These are phyloP conservation scores for Lanmaoa pseudosensibilis DNA, from an alignment of 768 basidiomycete species.

Conservation along the genomic window DNA sequence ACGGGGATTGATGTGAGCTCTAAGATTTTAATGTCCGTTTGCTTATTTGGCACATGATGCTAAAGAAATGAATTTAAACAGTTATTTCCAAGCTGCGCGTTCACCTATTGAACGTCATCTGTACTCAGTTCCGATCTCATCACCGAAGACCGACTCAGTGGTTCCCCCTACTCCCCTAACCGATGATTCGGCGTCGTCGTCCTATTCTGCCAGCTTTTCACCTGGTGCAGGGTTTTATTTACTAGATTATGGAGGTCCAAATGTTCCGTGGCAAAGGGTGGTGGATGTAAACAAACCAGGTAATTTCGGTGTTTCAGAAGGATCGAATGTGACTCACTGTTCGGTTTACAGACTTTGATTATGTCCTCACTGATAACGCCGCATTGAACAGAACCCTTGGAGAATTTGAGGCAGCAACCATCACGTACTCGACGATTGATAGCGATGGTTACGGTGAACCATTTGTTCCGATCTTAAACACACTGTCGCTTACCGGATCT, in stretches of 20 bases:
- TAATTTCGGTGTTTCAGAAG: conserved; percentile 27
- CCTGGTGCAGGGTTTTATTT: conserved; percentile 85
- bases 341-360: conserved; percentile 51
- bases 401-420: conserved; percentile 70
- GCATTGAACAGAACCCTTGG: conserved; percentile 59
- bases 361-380: conserved; percentile 71
- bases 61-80: conserved; percentile 35
- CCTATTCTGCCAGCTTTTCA: conserved; percentile 73
- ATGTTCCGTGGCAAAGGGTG: conserved; percentile 85
- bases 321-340: not conserved
- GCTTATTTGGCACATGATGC: conserved; percentile 18
- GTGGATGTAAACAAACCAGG: conserved; percentile 51
- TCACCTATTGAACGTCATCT: conserved; percentile 84
- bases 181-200: conserved; percentile 50
- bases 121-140: conserved; percentile 76
- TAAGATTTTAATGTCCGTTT: conserved; percentile 34
- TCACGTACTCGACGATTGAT: conserved; percentile 68
- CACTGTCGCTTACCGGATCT: conserved; percentile 20
- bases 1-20: conserved; percentile 67
- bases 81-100: conserved; percentile 87
- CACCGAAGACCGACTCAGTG: conserved; percentile 33
- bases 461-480: conserved; percentile 16
- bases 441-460: conserved; percentile 76
- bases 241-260: conserved; percentile 76
- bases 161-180: conserved; percentile 51